phyloP scores from a whole-genome alignment of 805 yeast species.

The Limtongozyma cylindracea region DNA sequence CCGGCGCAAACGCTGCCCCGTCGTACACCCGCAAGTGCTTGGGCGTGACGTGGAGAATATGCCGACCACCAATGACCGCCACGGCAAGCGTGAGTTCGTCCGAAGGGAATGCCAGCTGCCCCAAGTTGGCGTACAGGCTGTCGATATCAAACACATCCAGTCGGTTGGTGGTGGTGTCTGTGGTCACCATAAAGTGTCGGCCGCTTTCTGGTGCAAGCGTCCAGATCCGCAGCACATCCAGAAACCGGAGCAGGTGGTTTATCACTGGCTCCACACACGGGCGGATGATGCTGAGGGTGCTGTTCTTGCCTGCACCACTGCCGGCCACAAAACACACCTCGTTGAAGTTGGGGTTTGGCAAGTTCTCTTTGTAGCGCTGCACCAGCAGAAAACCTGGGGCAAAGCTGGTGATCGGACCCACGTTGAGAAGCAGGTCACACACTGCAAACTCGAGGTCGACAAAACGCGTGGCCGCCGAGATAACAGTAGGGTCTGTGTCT shows the following conservation, averaged over 20 bases:
- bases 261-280: constrained; percentile 48
- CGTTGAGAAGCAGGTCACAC: constrained; percentile 29
- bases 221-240: constrained; percentile 57
- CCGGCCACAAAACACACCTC: constrained; percentile 48
- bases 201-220: constrained; percentile 32
- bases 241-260: constrained; percentile 42
- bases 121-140: constrained; percentile 33
- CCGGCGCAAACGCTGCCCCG: too few relatives aligned
- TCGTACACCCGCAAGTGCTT: too few relatives aligned
- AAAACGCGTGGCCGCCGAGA: too few relatives aligned
- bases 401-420: constrained; percentile 54
- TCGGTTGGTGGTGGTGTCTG: constrained; percentile 29
- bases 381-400: constrained; percentile 35
- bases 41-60: constrained; percentile 54
- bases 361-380: constrained; percentile 27
- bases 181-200: constrained; percentile 47
- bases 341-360: constrained; percentile 38
- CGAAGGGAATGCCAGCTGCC: constrained; percentile 34
- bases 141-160: constrained; percentile 44
- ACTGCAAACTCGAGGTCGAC: constrained; percentile 12
- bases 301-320: constrained; percentile 32
- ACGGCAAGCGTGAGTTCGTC: constrained; percentile 41
- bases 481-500: too few relatives aligned
- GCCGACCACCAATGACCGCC: constrained; percentile 28
- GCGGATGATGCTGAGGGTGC: constrained; percentile 32